Evolutionary conservation across 2,329 filamentous ascomycete species (phyloP).

Genomic region (Dactylella cylindrospora): DNA sequence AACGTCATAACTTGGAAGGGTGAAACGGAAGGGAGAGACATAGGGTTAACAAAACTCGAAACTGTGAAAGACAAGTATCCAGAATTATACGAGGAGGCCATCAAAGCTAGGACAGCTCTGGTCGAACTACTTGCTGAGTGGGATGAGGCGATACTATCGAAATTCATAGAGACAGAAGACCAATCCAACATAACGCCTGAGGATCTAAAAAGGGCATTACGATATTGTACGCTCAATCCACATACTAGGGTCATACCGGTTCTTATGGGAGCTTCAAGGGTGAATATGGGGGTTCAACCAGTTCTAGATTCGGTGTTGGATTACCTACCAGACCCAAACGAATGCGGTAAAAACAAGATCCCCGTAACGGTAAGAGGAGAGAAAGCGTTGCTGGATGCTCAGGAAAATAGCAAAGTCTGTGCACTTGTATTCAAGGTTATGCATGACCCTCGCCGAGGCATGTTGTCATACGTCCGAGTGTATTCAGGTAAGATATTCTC

Average conservation of each 20-base stretch:
- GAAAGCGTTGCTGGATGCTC: slow-evolving; percentile 78
- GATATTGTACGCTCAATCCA: slow-evolving; percentile 82
- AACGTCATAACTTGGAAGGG: slow-evolving; percentile 89
- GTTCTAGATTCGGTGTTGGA: slow-evolving; percentile 97
- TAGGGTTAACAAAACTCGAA: slow-evolving; percentile 70
- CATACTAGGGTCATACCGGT: slow-evolving; percentile 86
- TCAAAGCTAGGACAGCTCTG: slow-evolving; percentile 72
- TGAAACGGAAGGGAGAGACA: slow-evolving; percentile 76
- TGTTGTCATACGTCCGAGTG: slow-evolving; percentile 96
- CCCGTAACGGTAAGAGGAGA: slow-evolving; percentile 62
- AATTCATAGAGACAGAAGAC: slow-evolving; percentile 82
- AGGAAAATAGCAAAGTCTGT: slow-evolving; percentile 74
- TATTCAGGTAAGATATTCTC: slow-evolving; percentile 95
- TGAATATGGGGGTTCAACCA: slow-evolving; percentile 90
- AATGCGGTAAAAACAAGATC: slow-evolving; percentile 80
- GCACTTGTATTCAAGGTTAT: slow-evolving; percentile 94
- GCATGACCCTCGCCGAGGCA: slow-evolving; percentile 97
- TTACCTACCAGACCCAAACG: slow-evolving; percentile 88
- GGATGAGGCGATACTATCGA: slow-evolving; percentile 93
- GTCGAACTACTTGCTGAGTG: slow-evolving; percentile 97
- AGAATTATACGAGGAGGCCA: slow-evolving; percentile 45
- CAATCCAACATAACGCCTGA: slow-evolving; percentile 74
- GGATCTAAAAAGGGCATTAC: slow-evolving; percentile 90
- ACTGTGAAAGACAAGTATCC: slow-evolving; percentile 70
- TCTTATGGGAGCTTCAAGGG: slow-evolving; percentile 92